A percentile compares a stretch with the other conserved stretches of the same genome.
These are phyloP conservation scores for Epichloe aotearoae DNA, from an alignment of 2,329 filamentous ascomycete genomes.

Conservation along the genomic window DNA sequence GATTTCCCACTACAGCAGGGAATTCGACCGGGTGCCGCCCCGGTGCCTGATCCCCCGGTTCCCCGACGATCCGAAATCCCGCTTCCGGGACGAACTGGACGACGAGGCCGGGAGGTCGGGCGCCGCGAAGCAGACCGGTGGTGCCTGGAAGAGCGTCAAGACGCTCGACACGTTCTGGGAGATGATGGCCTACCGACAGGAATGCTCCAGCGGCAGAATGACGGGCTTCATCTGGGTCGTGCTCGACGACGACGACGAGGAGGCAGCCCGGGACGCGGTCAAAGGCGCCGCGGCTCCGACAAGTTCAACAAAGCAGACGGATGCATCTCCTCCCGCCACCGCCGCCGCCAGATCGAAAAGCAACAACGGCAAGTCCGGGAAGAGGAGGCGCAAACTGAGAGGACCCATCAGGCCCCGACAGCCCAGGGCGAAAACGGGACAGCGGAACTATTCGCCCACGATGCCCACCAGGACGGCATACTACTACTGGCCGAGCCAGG, in stretches of 20 bases:
- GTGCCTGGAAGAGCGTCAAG: conserved; percentile 49
- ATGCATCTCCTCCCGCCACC: conserved; percentile 7
- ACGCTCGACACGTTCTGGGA: conserved; percentile 95
- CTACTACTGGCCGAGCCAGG: conserved; percentile 50
- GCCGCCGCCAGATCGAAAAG: conserved; percentile 4
- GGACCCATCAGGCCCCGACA: conserved; percentile 51
- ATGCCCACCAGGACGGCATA: conserved; percentile 42
- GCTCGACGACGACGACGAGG: conserved; percentile 41
- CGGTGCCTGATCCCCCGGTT: too few species aligned
- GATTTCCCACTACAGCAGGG: too few species aligned
- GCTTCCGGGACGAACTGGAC: too few species aligned
- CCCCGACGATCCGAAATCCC: too few species aligned
- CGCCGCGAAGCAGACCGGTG: too few species aligned
- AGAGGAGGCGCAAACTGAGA: conserved; percentile 32
- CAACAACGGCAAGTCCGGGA: conserved; percentile 20
- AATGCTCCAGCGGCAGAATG: conserved; percentile 82
- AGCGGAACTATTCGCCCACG: conserved; percentile 35
- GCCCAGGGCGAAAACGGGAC: conserved; percentile 50
- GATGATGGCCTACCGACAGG: conserved; percentile 91
- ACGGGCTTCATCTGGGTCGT: conserved; percentile 95
- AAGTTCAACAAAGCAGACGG: conserved; percentile 21
- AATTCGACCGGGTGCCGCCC: too few species aligned
- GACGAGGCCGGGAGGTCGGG: too few species aligned
- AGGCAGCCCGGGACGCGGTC: too few species aligned
- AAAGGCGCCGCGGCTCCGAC: conserved; percentile 5